Evolutionary conservation across 257 asterid species (phyloP), one percentile per base, ranked within the genome.

Genomic region (Salvia hispanica): DNA sequence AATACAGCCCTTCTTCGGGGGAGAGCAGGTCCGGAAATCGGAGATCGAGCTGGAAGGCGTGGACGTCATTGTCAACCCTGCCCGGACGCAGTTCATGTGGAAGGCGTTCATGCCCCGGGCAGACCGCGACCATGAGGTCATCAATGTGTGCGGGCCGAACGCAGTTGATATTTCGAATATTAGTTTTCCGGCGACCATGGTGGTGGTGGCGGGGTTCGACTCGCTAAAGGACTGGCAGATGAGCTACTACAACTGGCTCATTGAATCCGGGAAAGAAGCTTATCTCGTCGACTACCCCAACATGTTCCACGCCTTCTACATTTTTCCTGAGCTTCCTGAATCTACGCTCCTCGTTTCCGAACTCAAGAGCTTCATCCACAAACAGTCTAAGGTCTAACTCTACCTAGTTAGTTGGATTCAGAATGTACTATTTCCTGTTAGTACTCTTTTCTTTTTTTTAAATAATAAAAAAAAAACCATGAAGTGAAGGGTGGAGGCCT

Each of bases 1-100:
- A 2, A 85, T 90, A 64, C 95, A 87, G 31, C 95, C 97, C 0
- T 87, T 90, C 67, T 90, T 90, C 1, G 97, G 97, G 28, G 95
- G 97, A 1, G 85, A 81, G 46, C 90, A 87, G 34, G 80, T 86
- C 16, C 83, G 90, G 5, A 71, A 74, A 31, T 61, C 97, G 3
- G 97, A 88, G 77, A 56, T 33, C 12, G 83, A 65, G 16, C 28
- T 90, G 16, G 71, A 58, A 0, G 74, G 63, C 2, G 64, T 83
- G 8, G 97, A 84, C 59, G 66, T 42, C 2, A 48, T 90, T 9
- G 76, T 86, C 43, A 79, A 25, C 31, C 84, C 3, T 37, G 40
- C 6, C 42, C 69, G 87, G 40, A 84, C 86, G 0, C 92, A 90
- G 15, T 87, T 84, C 80, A 63, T 80, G 79, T 90, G 97, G 97